These are phyloP conservation scores for Ceratobasidium sp. DNA, from an alignment of 1,284 basidiomycete species.

Conservation along the genomic window DNA sequence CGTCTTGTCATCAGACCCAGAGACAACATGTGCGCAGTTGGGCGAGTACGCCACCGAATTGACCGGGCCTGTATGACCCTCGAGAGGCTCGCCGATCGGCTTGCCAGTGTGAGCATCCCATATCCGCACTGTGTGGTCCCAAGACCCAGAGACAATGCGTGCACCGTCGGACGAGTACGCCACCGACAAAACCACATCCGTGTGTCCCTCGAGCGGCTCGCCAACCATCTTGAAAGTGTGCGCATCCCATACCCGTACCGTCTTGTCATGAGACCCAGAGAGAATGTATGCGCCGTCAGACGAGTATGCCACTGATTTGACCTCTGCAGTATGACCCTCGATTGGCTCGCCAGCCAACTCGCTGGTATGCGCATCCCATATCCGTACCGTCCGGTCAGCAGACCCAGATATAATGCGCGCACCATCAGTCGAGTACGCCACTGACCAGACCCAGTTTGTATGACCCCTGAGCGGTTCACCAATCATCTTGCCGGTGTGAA, in stretches of 20 bases:
- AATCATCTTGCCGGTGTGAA: neutral
- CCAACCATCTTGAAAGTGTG: neutral
- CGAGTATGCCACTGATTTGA: slow-evolving; percentile 23
- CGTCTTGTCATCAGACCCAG: slow-evolving; percentile 29
- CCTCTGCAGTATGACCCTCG: slow-evolving; percentile 1
- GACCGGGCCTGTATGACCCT: slow-evolving; percentile 6
- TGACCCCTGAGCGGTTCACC: slow-evolving; percentile 14
- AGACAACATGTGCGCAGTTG: slow-evolving; percentile 20
- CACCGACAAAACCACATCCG: neutral
- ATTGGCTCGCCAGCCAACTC: neutral
- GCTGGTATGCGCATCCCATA: slow-evolving; percentile 36
- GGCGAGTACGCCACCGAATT: slow-evolving; percentile 43
- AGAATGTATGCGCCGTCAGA: slow-evolving; percentile 22
- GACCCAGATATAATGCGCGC: slow-evolving; percentile 25
- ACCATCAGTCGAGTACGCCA: slow-evolving; percentile 27
- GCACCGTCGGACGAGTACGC: slow-evolving; percentile 17
- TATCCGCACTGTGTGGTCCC: neutral
- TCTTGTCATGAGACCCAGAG: slow-evolving; percentile 20
- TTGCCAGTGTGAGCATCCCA: neutral
- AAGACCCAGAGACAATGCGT: neutral
- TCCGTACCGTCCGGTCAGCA: slow-evolving; percentile 10
- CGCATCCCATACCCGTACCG: slow-evolving; percentile 27
- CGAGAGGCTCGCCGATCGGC: neutral
- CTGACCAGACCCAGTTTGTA: neutral
- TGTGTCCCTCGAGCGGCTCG: neutral